Evolutionary conservation across 129 eudicot species (phyloP).

Genomic region (Pittosporum tobira): DNA sequence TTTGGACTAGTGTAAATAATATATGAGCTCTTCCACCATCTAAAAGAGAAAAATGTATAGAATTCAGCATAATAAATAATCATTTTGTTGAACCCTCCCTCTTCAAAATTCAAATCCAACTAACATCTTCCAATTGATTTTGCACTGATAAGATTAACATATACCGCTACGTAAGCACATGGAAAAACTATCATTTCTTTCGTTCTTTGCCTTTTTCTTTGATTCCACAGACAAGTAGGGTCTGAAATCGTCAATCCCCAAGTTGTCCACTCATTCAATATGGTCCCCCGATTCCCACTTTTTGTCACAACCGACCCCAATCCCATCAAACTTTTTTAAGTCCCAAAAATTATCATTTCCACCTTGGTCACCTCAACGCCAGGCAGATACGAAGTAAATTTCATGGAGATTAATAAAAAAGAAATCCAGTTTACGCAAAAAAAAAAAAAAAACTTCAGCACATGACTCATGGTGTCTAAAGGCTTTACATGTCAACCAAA

Average conservation of each 20-base stretch:
- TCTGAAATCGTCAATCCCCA: slow-evolving; percentile 1
- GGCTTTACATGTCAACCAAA: background rate
- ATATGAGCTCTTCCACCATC: too few species aligned
- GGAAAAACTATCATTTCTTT: background rate
- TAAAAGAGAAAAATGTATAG: background rate
- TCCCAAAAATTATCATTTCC: background rate
- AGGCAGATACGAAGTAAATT: background rate
- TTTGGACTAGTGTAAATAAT: too few species aligned
- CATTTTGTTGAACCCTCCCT: background rate
- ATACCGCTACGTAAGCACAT: background rate
- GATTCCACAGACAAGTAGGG: slow-evolving; percentile 13
- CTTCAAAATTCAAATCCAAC: too few species aligned
- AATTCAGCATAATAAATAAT: background rate
- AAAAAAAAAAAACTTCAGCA: background rate
- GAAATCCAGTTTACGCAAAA: background rate
- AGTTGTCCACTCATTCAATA: slow-evolving; percentile 10
- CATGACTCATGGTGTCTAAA: background rate
- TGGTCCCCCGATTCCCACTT: slow-evolving; percentile 1
- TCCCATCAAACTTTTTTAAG: background rate
- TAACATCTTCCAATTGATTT: too few species aligned
- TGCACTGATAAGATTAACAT: background rate
- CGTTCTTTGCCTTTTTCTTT: background rate
- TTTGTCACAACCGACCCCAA: background rate
- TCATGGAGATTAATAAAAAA: background rate
- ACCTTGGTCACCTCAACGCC: slow-evolving; percentile 8